Evolutionary conservation across 345 rosid species (phyloP).

Genomic region (Barbarea vulgaris): DNA sequence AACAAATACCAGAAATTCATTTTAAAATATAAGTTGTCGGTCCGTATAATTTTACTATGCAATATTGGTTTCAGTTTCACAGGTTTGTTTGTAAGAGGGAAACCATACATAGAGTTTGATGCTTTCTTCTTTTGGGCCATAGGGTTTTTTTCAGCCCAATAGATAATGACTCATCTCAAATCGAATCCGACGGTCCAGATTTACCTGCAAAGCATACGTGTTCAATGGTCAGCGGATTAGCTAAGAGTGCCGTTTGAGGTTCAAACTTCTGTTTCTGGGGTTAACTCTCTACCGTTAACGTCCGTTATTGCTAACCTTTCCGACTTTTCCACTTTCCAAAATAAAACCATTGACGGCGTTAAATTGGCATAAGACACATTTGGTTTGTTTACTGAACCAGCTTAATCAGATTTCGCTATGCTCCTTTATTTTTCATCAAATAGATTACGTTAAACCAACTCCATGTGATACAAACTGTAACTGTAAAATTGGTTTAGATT

Average conservation of each 20-base stretch:
- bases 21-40: not conserved
- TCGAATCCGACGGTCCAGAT: slow-evolving; percentile 17
- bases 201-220: slow-evolving; percentile 4
- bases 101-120: not conserved
- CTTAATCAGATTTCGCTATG: not conserved
- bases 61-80: no score
- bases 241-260: slow-evolving; percentile 38
- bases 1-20: not conserved
- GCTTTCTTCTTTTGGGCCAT: not conserved
- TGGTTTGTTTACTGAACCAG: slow-evolving; percentile 2
- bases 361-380: not conserved
- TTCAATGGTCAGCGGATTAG: slow-evolving; percentile 11
- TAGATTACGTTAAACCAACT: not conserved
- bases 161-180: not conserved
- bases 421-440: not conserved
- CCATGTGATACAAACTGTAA: not conserved
- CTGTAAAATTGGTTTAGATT: not conserved
- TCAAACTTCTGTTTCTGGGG: slow-evolving; percentile 31
- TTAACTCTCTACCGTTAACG: slow-evolving; percentile 29
- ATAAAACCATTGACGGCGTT: slow-evolving; percentile 22
- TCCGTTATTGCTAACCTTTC: slow-evolving; percentile 10
- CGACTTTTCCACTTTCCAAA: slow-evolving; percentile 12
- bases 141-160: not conserved
- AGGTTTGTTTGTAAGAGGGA: not conserved
- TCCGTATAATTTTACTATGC: not conserved